Percentiles rank a stretch among this genome's conserved stretches.
Conservation (phyloP, 352 stramenopile species). For the Pythium aphanidermatum region DNA sequence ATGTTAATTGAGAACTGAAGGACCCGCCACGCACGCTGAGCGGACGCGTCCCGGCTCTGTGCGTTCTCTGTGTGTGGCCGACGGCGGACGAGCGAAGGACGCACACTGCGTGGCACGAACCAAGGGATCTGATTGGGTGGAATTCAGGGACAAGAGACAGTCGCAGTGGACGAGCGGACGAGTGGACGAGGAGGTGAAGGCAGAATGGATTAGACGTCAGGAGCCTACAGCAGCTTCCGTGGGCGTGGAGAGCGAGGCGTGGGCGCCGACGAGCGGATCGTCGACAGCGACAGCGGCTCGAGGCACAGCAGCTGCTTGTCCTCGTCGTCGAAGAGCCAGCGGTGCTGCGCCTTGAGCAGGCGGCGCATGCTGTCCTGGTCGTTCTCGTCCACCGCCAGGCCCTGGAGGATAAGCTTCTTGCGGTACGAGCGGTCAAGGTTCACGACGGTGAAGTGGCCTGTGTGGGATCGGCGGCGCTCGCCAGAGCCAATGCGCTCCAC, state of each 20-base stretch:
- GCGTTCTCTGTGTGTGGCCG: background rate
- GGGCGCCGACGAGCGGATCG: conserved; percentile 12
- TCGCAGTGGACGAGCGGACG: background rate
- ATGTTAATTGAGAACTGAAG: background rate
- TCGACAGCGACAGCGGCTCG: conserved; percentile 41
- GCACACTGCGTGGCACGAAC: background rate
- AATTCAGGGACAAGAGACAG: conserved; percentile 8
- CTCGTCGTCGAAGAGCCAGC: conserved; percentile 64
- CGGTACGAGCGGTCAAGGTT: conserved; percentile 56
- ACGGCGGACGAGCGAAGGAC: background rate
- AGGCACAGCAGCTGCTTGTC: conserved; percentile 52
- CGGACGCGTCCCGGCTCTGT: background rate
- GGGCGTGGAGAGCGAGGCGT: background rate
- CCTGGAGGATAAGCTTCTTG: conserved; percentile 49
- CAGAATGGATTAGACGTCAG: conserved; percentile 3
- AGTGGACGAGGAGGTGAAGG: conserved; percentile 3
- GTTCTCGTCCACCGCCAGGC: conserved; percentile 44
- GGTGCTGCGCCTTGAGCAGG: conserved; percentile 65
- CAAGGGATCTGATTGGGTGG: conserved; percentile 6
- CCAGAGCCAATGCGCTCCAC: conserved; percentile 42
- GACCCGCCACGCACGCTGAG: background rate
- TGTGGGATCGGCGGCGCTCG: conserved; percentile 50
- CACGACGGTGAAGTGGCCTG: conserved; percentile 64
- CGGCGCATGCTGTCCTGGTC: conserved; percentile 62
- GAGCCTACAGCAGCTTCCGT: conserved; percentile 14